Evolutionary conservation across 2,329 filamentous ascomycete genomes (phyloP).

Genomic region (Zymoseptoria ardabiliae): DNA sequence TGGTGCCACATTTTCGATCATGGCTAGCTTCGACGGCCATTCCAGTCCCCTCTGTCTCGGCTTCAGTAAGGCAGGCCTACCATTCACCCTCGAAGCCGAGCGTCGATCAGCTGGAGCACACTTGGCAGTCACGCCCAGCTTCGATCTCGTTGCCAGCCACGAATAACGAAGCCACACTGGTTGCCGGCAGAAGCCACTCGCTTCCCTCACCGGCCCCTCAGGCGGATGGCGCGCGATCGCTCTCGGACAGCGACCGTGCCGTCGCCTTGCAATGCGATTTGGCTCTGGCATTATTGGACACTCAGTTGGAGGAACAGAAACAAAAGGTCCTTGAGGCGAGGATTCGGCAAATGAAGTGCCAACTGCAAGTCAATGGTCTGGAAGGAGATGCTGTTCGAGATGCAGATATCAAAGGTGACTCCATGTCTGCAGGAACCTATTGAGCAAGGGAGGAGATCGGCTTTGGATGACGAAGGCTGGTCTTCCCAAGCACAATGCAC

Average conservation of each 20-base stretch:
- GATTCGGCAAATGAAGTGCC: not conserved
- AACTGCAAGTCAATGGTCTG: not conserved
- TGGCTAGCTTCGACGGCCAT: not conserved
- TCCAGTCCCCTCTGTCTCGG: not conserved
- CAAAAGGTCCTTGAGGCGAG: not conserved
- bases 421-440: not conserved
- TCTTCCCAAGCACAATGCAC: not conserved
- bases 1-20: not conserved
- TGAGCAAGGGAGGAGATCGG: not conserved
- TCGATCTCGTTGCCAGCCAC: not conserved
- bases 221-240: not conserved
- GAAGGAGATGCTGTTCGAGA: not conserved
- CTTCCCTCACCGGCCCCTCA: not conserved
- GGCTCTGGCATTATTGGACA: not conserved
- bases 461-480: not conserved
- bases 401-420: not conserved
- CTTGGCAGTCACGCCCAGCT: not conserved
- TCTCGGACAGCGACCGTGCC: not conserved
- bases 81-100: not conserved
- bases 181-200: not conserved
- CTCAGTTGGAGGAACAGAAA: not conserved
- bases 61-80: not conserved
- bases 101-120: not conserved
- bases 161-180: not conserved
- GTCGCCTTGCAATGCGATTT: not conserved